Percentiles rank a stretch among this genome's conserved stretches.
phyloP scores from a whole-genome alignment of 140 eudicot genomes.

The Oenanthe javanica region DNA sequence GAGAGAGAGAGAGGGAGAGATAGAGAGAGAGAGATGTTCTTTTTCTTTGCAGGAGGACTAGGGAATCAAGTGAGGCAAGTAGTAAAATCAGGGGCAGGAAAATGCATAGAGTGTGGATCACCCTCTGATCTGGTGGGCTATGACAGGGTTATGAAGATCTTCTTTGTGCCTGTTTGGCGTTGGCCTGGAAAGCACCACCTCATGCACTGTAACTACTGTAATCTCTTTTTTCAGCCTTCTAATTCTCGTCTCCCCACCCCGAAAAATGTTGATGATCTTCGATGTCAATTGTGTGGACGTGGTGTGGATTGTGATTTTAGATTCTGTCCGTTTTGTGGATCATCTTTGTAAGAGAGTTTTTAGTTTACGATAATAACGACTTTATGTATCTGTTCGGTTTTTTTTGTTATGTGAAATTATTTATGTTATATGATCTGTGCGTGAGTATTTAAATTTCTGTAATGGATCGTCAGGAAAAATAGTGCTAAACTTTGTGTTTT shows the following conservation, averaged over 20 bases:
- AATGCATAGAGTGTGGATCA: conserved; percentile 65
- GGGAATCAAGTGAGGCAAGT: conserved; percentile 66
- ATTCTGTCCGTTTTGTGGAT: conserved; percentile 86
- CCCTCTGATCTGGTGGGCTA: conserved; percentile 66
- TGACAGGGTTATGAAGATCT: conserved; percentile 62
- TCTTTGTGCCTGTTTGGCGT: conserved; percentile 77
- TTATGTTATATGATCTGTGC: not conserved
- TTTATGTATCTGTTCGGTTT: not conserved
- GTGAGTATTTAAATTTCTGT: not conserved
- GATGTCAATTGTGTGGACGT: conserved; percentile 56
- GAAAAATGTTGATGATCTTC: conserved; percentile 21
- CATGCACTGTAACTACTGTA: conserved; percentile 62
- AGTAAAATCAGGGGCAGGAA: conserved; percentile 47
- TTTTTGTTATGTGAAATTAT: not conserved
- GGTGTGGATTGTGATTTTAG: conserved; percentile 45
- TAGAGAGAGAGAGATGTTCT: conserved; percentile 41
- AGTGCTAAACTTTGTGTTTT: too few species aligned
- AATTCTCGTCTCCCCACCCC: conserved; percentile 23
- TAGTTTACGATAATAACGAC: not conserved
- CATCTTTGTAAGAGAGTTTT: conserved; percentile 28
- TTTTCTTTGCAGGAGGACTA: conserved; percentile 78
- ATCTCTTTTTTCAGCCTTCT: conserved; percentile 60
- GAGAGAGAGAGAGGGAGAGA: too few species aligned
- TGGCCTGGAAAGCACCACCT: conserved; percentile 66
- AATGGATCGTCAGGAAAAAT: too few species aligned